Base-by-base conservation (phyloP, 768 basidiomycete species). In the Boletus sp. region DNA sequence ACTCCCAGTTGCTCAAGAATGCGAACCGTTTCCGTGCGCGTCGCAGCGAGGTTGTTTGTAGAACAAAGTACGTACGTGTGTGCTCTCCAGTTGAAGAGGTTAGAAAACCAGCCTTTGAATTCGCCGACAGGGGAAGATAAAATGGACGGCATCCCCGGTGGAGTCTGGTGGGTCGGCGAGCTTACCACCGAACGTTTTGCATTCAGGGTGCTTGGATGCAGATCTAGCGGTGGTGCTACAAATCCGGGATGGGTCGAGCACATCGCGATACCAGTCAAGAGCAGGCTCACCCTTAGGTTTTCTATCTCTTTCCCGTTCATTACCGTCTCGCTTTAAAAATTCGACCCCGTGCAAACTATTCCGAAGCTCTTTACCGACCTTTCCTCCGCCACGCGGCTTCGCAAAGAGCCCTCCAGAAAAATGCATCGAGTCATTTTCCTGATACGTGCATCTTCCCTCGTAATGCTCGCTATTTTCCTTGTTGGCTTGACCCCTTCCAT, bases 101-200 rank as follows among this genome's bases (percentile, higher is more conserved):
- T 96, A 20, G 92, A 91, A 74, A 98, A 95, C 95, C 95, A 97
- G 35, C 89, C 90, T 68, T 89, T 90, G 73, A 92, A 85, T 71
- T 92, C 90, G 55, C 87, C 87, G 14, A 89, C 87, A 10, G 84
- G 86, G n/a, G 89, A 89, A 15, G 89, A 84, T 7, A 82, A 76
- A 42, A 84, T 70, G 47, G 71, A 75, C 24, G 57, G 69, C 57
- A 67, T 70, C 29, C 59, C 75, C 57, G 61, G 77, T 52, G 63
- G 76, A 73, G 29, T 77, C 73, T 18, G 77, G 75, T 52, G 75
- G 60, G 48, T 75, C 9, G 85, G 83, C 9, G 86, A 84, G 10
- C 76, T 75, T 9, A 83, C 70, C 0, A 77, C 77, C 3, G 82
- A 67, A 28, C 81, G 76, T 65, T 80, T 84, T 28, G 78, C 74